Evolutionary conservation across 805 yeast genomes (phyloP).

Genomic region (Candida sphagnicola): DNA sequence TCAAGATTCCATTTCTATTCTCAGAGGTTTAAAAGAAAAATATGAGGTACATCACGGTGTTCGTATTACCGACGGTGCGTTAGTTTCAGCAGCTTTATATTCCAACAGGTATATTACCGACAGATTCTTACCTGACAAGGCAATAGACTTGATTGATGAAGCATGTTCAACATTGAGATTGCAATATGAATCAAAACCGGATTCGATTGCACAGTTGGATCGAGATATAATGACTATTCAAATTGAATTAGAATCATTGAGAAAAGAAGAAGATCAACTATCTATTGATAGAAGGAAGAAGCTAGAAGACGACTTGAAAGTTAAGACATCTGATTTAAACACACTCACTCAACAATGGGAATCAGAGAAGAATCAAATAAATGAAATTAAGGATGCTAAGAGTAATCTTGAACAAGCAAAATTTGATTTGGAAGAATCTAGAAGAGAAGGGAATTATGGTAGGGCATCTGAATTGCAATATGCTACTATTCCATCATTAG

Average conservation of each 20-base stretch:
- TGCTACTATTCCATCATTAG: slow-evolving; percentile 77
- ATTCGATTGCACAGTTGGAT: slow-evolving; percentile 84
- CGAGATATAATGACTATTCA: slow-evolving; percentile 89
- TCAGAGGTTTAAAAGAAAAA: slow-evolving; percentile 89
- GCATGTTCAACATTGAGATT: slow-evolving; percentile 93
- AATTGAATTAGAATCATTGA: slow-evolving; percentile 89
- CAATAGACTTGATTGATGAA: slow-evolving; percentile 94
- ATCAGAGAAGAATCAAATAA: slow-evolving; percentile 71
- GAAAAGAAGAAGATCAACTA: slow-evolving; percentile 86
- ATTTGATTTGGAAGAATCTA: slow-evolving; percentile 75
- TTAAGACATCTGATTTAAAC: slow-evolving; percentile 59
- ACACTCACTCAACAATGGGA: slow-evolving; percentile 87
- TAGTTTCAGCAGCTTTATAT: slow-evolving; percentile 89
- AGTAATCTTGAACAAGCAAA: slow-evolving; percentile 80
- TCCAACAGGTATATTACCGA: slow-evolving; percentile 90
- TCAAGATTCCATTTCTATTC: slow-evolving; percentile 83
- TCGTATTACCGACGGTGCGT: slow-evolving; percentile 84
- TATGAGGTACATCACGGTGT: slow-evolving; percentile 99
- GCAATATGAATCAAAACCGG: slow-evolving; percentile 97
- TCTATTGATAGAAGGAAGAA: slow-evolving; percentile 76
- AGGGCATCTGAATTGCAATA: slow-evolving; percentile 88
- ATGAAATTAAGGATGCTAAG: slow-evolving; percentile 73
- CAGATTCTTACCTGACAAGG: slow-evolving; percentile 90
- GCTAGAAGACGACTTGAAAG: slow-evolving; percentile 61
- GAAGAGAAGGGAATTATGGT: slow-evolving; percentile 82